Conservation (phyloP, 441 rosid species). For the Arabidopsis hybrid region DNA sequence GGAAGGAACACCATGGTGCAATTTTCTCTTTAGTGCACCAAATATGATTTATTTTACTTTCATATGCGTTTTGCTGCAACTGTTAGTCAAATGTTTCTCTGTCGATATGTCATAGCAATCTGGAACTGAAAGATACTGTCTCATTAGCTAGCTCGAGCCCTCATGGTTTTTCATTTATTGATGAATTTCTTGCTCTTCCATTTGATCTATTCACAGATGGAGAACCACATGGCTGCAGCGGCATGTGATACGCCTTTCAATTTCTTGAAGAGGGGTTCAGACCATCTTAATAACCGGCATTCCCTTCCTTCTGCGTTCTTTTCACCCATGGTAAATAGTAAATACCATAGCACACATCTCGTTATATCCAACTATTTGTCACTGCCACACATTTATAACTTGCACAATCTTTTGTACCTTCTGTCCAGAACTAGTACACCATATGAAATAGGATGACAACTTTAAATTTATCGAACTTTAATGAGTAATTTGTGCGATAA, state of each 20-base stretch:
- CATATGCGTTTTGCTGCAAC: constrained; percentile 28
- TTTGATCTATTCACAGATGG: constrained; percentile 52
- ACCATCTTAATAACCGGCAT: constrained; percentile 59
- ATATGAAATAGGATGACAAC: neutral
- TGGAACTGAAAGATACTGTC: constrained; percentile 24
- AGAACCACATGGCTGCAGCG: constrained; percentile 52
- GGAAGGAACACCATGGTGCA: constrained; percentile 47
- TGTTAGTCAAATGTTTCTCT: constrained; percentile 3
- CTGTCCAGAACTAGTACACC: constrained; percentile 3
- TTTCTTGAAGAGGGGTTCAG: constrained; percentile 61
- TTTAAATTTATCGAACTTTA: constrained; percentile 9
- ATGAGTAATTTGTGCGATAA: constrained; percentile 14
- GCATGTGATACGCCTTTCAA: constrained; percentile 52
- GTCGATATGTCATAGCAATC: neutral
- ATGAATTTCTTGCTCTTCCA: constrained; percentile 10
- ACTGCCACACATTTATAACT: neutral
- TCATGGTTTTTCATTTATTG: constrained; percentile 26
- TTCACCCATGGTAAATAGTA: constrained; percentile 68
- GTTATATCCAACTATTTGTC: neutral
- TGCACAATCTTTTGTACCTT: constrained; percentile 18
- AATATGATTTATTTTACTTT: constrained; percentile 21
- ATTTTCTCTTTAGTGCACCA: constrained; percentile 14
- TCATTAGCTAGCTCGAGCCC: constrained; percentile 14
- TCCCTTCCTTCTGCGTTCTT: constrained; percentile 52
- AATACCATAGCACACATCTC: constrained; percentile 23